phyloP scores from a whole-genome alignment of 106 monocot genomes.

The Posidonia australis region DNA sequence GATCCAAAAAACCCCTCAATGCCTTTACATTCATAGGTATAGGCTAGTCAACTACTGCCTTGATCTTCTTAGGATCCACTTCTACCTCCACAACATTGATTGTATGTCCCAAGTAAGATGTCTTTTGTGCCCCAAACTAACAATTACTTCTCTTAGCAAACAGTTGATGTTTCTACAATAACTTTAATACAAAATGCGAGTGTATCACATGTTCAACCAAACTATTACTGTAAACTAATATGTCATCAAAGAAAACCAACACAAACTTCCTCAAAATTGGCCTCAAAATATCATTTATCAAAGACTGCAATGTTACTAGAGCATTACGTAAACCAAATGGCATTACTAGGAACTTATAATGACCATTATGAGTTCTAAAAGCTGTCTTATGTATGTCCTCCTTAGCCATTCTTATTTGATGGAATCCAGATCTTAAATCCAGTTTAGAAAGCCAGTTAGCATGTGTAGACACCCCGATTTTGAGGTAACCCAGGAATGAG shows the following conservation, averaged over 20 bases:
- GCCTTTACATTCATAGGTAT: neutral
- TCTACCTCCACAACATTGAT: neutral
- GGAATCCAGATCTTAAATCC: too few relatives aligned
- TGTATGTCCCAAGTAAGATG: neutral
- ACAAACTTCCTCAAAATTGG: too few relatives aligned
- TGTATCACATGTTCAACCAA: neutral
- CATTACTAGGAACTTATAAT: neutral
- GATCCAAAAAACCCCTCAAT: too few relatives aligned
- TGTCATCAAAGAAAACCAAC: too few relatives aligned
- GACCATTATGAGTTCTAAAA: too few relatives aligned
- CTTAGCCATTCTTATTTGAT: too few relatives aligned
- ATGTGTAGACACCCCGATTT: too few relatives aligned
- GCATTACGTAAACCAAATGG: neutral
- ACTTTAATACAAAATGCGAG: neutral
- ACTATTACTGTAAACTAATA: too few relatives aligned
- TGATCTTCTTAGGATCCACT: neutral
- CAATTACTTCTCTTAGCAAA: neutral
- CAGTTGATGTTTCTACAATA: neutral
- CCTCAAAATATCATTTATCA: too few relatives aligned
- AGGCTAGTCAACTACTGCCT: neutral
- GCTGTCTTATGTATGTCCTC: too few relatives aligned
- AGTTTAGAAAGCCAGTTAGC: too few relatives aligned
- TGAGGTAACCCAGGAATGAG: too few relatives aligned
- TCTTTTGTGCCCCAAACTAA: neutral
- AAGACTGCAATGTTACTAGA: neutral